Evolutionary conservation across 805 yeast genomes (phyloP), one percentile per base, ranked within the genome.

Genomic region (Blastobotrys mokoenaii): DNA sequence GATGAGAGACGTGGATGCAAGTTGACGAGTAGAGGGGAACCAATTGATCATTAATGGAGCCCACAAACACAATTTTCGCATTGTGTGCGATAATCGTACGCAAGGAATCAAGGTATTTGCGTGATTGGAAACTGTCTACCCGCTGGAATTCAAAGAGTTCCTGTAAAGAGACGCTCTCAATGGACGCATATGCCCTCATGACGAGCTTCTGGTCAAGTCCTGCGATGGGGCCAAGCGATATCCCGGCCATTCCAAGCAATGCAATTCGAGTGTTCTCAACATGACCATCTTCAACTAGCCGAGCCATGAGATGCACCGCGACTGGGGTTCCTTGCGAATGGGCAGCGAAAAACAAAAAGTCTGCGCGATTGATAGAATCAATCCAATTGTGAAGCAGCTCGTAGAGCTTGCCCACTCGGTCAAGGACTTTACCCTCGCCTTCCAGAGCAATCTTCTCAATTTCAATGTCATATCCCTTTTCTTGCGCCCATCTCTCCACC

Each of bases 291-390:
- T 77, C 82, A 10, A 90, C 73, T 36, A 90, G 69, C 52, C 74
- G 73, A 0, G 95, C 82, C n/a, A 88, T 65, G 25, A 90, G 62
- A 29, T 86, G 80, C 1, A 87, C 79, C 0, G 95, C 77, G 0
- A 93, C 97, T 0, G 96, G 97, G 40, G 90, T 81, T 0, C 98
- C 98, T 63, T 90, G 98, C 0, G 97, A 89, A 64, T 90, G 98
- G 0, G 95, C 81, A 1, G 96, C 96, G 50, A 90, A 76, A 59
- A 82, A 87, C n/a, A 90, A 77, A 51, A 83, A 82, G 62, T 90
- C 97, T 0, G 96, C 90, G 14, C 57, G 52, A 18, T 51, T 47
- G 14, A 84, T 65, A 30, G 71, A 73, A n/a, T 70, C 64, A 35
- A 68, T 61, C 86, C 90, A 84, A 58, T 79, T 80, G 52, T 71